Percentiles rank a stretch among this genome's conserved stretches.
phyloP scores from a whole-genome alignment of 768 basidiomycete species.

The Amanita brunnescens region DNA sequence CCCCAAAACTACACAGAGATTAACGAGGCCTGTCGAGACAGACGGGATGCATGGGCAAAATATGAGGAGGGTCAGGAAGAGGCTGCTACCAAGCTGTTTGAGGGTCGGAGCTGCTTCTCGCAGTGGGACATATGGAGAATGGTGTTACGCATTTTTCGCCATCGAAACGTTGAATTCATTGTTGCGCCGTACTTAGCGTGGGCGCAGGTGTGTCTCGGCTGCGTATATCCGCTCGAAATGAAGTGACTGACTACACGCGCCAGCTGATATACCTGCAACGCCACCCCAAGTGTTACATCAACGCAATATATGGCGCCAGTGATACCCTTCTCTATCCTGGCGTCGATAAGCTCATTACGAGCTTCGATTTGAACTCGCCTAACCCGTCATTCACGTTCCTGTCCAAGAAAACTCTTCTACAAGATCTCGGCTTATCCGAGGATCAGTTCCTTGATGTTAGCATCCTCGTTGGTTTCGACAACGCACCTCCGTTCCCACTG shows the following conservation, averaged over 20 bases:
- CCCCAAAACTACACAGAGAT: slow-evolving; percentile 48
- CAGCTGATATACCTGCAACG: slow-evolving; percentile 93
- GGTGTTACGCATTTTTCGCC: slow-evolving; percentile 86
- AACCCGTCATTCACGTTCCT: slow-evolving; percentile 75
- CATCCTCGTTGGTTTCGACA: slow-evolving; percentile 86
- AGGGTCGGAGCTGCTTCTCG: slow-evolving; percentile 56
- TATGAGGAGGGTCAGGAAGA: slow-evolving; percentile 93
- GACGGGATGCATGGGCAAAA: slow-evolving; percentile 83
- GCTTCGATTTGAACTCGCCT: slow-evolving; percentile 64
- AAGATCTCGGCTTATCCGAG: slow-evolving; percentile 55
- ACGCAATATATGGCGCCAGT: slow-evolving; percentile 86
- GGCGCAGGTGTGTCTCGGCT: slow-evolving; percentile 71
- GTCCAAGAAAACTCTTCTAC: slow-evolving; percentile 62
- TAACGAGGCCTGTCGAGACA: slow-evolving; percentile 64
- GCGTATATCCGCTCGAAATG: slow-evolving; percentile 5
- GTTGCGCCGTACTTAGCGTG: slow-evolving; percentile 93
- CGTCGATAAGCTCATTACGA: slow-evolving; percentile 85
- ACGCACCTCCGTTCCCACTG: slow-evolving; percentile 72
- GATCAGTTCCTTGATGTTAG: slow-evolving; percentile 95
- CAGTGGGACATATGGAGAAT: slow-evolving; percentile 95
- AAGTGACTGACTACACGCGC: not conserved
- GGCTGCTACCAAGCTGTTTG: slow-evolving; percentile 77
- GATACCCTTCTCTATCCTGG: slow-evolving; percentile 85
- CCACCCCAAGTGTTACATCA: slow-evolving; percentile 89
- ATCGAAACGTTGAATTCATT: slow-evolving; percentile 92